phyloP scores from a whole-genome alignment of 192 early-diverging fungal species.

The Backusella liffmaniae region DNA sequence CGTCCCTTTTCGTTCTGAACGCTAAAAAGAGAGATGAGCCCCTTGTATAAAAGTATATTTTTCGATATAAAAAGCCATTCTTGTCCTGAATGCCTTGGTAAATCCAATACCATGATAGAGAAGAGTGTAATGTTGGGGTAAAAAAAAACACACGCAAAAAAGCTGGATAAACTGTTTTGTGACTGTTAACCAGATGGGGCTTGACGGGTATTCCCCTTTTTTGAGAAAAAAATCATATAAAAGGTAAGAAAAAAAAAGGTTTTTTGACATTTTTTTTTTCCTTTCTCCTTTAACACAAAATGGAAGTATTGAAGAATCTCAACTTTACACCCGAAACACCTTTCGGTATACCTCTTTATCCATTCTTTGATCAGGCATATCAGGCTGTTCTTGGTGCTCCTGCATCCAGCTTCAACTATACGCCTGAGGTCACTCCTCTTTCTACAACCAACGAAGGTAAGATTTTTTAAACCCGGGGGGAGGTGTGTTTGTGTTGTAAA shows the following conservation, averaged over 20 bases:
- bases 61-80: no score
- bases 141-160: not conserved
- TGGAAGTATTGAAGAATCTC: slow-evolving; percentile 39
- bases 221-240: not conserved
- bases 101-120: not conserved
- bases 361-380: slow-evolving; percentile 48
- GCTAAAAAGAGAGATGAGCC: not conserved
- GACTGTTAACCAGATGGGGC: not conserved
- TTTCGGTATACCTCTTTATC: slow-evolving; percentile 55
- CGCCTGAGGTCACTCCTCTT: slow-evolving; percentile 48
- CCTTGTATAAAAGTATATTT: not conserved
- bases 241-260: not conserved
- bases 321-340: slow-evolving; percentile 51
- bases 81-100: not conserved
- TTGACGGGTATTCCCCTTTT: not conserved
- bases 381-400: slow-evolving; percentile 41
- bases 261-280: slow-evolving; percentile 16
- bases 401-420: slow-evolving; percentile 46
- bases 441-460: slow-evolving; percentile 44
- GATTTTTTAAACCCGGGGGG: not conserved
- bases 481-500: not conserved
- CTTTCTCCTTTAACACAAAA: slow-evolving; percentile 9
- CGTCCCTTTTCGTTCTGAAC: not conserved
- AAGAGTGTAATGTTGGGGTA: not conserved
- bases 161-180: not conserved